These are phyloP conservation scores for Blumeriella jaapii DNA, from an alignment of 2,329 filamentous ascomycete genomes.

Conservation along the genomic window DNA sequence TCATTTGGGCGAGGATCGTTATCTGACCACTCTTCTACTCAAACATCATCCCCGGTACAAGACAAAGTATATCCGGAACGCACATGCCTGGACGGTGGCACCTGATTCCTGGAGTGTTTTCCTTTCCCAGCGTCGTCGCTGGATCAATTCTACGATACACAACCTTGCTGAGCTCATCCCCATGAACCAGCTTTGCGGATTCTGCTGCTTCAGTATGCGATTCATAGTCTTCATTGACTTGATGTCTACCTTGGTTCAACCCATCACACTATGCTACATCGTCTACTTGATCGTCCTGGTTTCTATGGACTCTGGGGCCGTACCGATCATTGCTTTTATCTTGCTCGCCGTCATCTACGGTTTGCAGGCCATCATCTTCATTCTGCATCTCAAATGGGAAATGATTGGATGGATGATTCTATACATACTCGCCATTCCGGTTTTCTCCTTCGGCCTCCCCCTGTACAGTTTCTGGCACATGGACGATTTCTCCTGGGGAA, in stretches of 20 bases:
- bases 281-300: constrained; percentile 76
- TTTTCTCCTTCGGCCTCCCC: constrained; percentile 84
- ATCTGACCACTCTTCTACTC: constrained; percentile 84
- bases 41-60: constrained; percentile 92
- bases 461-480: constrained; percentile 98
- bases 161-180: constrained; percentile 94
- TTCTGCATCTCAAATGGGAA: constrained; percentile 92
- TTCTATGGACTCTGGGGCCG: constrained; percentile 43
- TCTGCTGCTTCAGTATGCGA: constrained; percentile 99
- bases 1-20: constrained; percentile 95
- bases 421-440: constrained; percentile 80
- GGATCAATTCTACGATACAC: constrained; percentile 99
- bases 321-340: constrained; percentile 81
- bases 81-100: constrained; percentile 93
- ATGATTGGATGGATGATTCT: constrained; percentile 99
- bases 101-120: constrained; percentile 92
- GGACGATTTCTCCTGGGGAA: constrained; percentile 99
- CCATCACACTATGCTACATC: constrained; percentile 83
- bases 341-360: constrained; percentile 93
- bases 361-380: constrained; percentile 94
- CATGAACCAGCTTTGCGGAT: constrained; percentile 87
- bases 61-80: constrained; percentile 90
- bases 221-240: constrained; percentile 95
- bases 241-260: constrained; percentile 82
- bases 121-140: constrained; percentile 94